phyloP scores from a whole-genome alignment of 495 filamentous ascomycete species.

The Darksidea phi region DNA sequence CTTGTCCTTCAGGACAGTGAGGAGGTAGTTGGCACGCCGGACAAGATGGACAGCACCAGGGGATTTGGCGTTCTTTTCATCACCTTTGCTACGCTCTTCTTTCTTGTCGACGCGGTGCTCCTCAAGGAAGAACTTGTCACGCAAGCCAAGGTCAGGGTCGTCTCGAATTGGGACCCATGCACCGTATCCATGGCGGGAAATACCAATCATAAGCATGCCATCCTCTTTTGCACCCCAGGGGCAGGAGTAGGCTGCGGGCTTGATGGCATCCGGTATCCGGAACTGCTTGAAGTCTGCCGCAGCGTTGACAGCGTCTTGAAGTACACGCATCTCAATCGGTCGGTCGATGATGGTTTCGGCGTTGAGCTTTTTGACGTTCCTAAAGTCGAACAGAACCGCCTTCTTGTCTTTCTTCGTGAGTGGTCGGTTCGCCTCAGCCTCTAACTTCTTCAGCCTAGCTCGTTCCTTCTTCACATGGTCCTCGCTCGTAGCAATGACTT shows the following conservation, averaged over 20 bases:
- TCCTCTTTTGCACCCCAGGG: conserved; percentile 88
- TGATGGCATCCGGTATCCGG: conserved; percentile 85
- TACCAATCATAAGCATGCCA: conserved; percentile 93
- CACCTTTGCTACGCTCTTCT: conserved; percentile 76
- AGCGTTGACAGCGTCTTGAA: conserved; percentile 67
- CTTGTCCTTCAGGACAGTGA: conserved; percentile 83
- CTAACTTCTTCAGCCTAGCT: conserved; percentile 57
- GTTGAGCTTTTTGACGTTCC: conserved; percentile 88
- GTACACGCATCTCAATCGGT: conserved; percentile 78
- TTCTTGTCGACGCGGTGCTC: conserved; percentile 98
- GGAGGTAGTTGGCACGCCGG: conserved; percentile 87
- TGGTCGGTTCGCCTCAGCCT: conserved; percentile 67
- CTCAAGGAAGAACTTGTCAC: conserved; percentile 93
- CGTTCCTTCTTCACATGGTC: conserved; percentile 68
- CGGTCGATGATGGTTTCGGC: conserved; percentile 91
- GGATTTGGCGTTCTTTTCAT: conserved; percentile 78
- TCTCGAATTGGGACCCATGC: conserved; percentile 92
- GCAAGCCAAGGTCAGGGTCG: conserved; percentile 79
- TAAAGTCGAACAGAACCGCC: conserved; percentile 89
- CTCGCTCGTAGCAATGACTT: conserved; percentile 69
- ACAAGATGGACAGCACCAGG: conserved; percentile 96
- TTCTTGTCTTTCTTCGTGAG: conserved; percentile 95
- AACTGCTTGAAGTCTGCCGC: conserved; percentile 70
- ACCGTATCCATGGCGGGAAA: conserved; percentile 88
- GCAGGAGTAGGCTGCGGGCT: conserved; percentile 80